Conservation (phyloP, 108 stramenopile genomes). For the Discostella pseudostelligera region DNA sequence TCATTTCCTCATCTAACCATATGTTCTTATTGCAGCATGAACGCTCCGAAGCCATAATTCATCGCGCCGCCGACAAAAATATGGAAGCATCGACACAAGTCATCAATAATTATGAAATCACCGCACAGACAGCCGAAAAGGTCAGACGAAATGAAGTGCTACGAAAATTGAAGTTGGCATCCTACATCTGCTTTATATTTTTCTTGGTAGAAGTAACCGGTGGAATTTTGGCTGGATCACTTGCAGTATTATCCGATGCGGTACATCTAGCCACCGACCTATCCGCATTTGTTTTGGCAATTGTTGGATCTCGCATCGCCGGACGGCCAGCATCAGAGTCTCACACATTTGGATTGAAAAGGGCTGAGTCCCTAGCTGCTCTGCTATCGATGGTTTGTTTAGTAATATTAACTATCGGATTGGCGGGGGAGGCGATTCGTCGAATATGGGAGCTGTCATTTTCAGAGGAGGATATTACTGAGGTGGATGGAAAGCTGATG, state of each 20-base stretch:
- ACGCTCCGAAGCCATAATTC: too few species aligned
- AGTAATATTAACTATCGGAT: conserved; percentile 62
- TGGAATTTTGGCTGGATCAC: conserved; percentile 69
- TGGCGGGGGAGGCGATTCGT: conserved; percentile 75
- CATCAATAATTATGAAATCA: too few species aligned
- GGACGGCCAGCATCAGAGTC: conserved; percentile 64
- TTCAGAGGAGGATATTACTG: conserved; percentile 21
- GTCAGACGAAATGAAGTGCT: conserved; percentile 51
- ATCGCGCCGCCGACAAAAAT: too few species aligned
- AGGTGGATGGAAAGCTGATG: conserved; percentile 92
- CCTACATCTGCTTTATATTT: conserved; percentile 58
- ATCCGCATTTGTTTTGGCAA: conserved; percentile 72
- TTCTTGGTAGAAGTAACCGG: conserved; percentile 77
- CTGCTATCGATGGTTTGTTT: conserved; percentile 79
- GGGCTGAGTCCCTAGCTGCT: conserved; percentile 90
- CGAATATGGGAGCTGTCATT: conserved; percentile 41
- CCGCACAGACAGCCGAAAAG: conserved; percentile 8
- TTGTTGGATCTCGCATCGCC: conserved; percentile 76
- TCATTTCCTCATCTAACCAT: too few species aligned
- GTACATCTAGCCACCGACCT: conserved; percentile 84
- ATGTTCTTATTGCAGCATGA: too few species aligned
- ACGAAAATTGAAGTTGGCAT: conserved; percentile 61
- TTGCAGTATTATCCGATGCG: conserved; percentile 85
- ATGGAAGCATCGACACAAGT: too few species aligned
- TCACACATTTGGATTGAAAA: conserved; percentile 86